These are phyloP conservation scores for Alternaria arborescens DNA, from an alignment of 2,329 filamentous ascomycete species.

Conservation along the genomic window DNA sequence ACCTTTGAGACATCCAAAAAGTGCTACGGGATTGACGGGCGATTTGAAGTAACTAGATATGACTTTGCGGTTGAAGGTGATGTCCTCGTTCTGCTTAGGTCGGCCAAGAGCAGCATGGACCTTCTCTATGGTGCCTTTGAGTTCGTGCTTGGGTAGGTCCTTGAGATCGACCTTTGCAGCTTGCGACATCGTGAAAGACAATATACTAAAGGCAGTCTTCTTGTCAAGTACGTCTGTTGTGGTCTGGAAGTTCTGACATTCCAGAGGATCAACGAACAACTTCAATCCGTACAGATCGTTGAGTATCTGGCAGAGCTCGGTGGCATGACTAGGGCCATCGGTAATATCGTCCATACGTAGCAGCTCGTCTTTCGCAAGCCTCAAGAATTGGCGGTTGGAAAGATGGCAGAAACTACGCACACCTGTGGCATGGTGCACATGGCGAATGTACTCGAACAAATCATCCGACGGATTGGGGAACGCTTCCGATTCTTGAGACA, in stretches of 20 bases:
- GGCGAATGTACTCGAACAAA: slow-evolving; percentile 78
- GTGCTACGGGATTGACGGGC: slow-evolving; percentile 79
- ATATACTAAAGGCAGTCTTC: slow-evolving; percentile 78
- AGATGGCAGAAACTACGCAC: slow-evolving; percentile 84
- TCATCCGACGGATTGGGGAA: slow-evolving; percentile 76
- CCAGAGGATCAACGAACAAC: slow-evolving; percentile 45
- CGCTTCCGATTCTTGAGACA: slow-evolving; percentile 69
- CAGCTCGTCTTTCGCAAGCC: slow-evolving; percentile 86
- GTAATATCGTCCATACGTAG: slow-evolving; percentile 77
- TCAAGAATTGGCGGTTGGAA: slow-evolving; percentile 87
- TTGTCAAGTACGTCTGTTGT: slow-evolving; percentile 78
- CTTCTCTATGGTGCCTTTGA: slow-evolving; percentile 89
- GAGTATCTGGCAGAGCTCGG: slow-evolving; percentile 77
- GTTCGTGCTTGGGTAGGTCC: slow-evolving; percentile 87
- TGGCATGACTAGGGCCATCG: slow-evolving; percentile 71
- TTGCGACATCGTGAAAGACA: slow-evolving; percentile 83
- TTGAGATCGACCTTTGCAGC: slow-evolving; percentile 87
- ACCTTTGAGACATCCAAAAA: slow-evolving; percentile 84
- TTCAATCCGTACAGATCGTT: slow-evolving; percentile 52
- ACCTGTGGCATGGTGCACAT: slow-evolving; percentile 84
- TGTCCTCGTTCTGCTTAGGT: slow-evolving; percentile 78
- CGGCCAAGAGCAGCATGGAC: slow-evolving; percentile 85
- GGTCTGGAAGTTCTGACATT: slow-evolving; percentile 74
- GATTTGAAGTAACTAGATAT: slow-evolving; percentile 83
- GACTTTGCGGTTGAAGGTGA: slow-evolving; percentile 87